Evolutionary conservation across 345 rosid species (phyloP), one percentile per base, ranked within the genome.

Genomic region (Nephelium lappaceum): DNA sequence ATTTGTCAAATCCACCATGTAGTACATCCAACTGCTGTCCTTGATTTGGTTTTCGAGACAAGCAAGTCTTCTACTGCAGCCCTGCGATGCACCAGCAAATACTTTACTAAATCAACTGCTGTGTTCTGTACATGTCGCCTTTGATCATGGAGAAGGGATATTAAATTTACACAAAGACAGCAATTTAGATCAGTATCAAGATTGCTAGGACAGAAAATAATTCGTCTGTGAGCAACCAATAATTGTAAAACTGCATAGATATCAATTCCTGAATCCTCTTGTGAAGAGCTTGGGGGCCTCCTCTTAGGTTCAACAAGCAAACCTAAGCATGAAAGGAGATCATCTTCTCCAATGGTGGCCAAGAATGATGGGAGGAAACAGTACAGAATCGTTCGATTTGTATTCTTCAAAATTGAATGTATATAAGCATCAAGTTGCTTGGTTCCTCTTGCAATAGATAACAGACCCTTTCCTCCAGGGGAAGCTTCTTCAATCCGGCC

Each of bases 281-380:
- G 84, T 64, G 87, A 88, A 73, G 81, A 88, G 85, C 74, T 84
- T 23, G 84, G 78, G 68, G 84, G 78, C 85, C 82, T 88, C 88
- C 86, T 89, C 84, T 90, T 91, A 73, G 91, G 77, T 85, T 94
- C 98, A 76, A 84, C 81, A 77, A 87, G 92, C 78, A 94, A 84
- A 68, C 99, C 98, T 83, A 93, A 82, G 72, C 84, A 83, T 70
- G 93, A 91, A 63, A 94, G 97, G 58, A 93, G 93, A 77, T 86
- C 88, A 67, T 94, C 98, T 86, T 97, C 99, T 82, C 97, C 98
- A 19, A 94, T 85, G 73, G 87, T 81, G 53, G 82, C 87, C 92
- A 97, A 88, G 85, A 97, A 97, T 16, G 97, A 88, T 55, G 99
- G 99, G 75, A 94, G 87, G 80, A 97, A 97, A 83, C 99, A 97